Evolutionary conservation across 2,329 filamentous ascomycete genomes (phyloP), one percentile per base, ranked within the genome.

Genomic region (Mycosphaerella sp.): DNA sequence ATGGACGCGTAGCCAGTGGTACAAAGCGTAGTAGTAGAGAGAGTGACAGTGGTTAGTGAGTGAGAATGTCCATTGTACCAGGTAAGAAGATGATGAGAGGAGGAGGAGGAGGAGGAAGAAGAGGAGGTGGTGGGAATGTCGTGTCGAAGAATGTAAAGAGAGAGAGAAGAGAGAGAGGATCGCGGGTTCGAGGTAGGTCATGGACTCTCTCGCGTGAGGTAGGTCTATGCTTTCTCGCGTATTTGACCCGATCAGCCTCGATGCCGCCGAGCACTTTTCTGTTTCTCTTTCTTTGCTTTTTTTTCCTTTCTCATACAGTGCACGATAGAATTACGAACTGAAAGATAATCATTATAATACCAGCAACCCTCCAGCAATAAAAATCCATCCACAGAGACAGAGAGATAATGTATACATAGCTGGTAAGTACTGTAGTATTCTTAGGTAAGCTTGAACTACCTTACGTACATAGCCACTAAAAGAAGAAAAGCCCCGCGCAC

Each of bases 1-100:
- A 53, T 56, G 17, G 47, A 48, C 53, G 56, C 45, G 53, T 54
- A 51, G 42, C 29, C 32, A 14, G 46, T 51, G 43, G 54, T 54
- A 47, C 38, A 49, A 31, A 21, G 50, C 39, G 14, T 38, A 1
- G 21, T 48, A 49, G 21, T 48, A 49, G 12, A 55, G 44, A 45
- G 54, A 45, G 53, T 43, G 45, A 48, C 53, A 54, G 48, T 21
- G 2, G 21, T 52, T 54, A 45, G 53, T 54, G 21, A 38, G 46
- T 41, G 43, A 44, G 11, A n/a, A 34, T 26, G 56, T 51, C 54
- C 56, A 58, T 58, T 29, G 50, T 51, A 41, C 47, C 48, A 26
- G 39, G 21, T 26, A 21, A 39, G 50, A 53, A 39, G 50, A 53
- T 26, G 50, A 17, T 6, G 36, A 44, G 14, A 45, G 45, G 44